A percentile compares a stretch with the other conserved stretches of the same genome.
Conservation (phyloP, 257 asterid genomes). For the Salvia rosmarinus region DNA sequence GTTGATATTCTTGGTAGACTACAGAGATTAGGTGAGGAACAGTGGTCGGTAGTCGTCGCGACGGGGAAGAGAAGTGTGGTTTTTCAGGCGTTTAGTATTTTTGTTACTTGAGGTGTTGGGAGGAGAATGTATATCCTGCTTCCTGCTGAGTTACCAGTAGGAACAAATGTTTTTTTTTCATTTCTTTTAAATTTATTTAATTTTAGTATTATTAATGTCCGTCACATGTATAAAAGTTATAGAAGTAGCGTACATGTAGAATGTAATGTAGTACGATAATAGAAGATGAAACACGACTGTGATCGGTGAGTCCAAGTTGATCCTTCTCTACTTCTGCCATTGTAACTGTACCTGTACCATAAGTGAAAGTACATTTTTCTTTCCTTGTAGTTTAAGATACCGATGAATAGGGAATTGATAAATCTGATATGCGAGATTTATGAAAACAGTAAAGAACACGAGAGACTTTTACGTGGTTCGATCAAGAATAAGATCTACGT, state of each 20-base stretch:
- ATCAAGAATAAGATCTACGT: no score
- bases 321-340: not conserved
- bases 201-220: not conserved
- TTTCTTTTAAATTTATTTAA: not conserved
- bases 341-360: constrained; percentile 32
- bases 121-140: constrained; percentile 20
- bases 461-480: no score
- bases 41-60: not conserved
- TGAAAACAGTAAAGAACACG: no score
- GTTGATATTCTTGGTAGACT: constrained; percentile 38
- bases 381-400: no score
- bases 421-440: no score
- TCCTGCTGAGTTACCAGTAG: not conserved
- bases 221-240: not conserved
- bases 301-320: not conserved
- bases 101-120: constrained; percentile 36
- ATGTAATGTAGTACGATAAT: not conserved
- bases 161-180: not conserved
- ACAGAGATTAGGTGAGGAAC: constrained; percentile 32
- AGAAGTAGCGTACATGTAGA: not conserved
- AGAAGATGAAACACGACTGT: not conserved
- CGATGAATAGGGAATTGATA: no score
- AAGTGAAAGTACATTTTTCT: constrained; percentile 27
- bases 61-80: not conserved
- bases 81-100: constrained; percentile 31